Evolutionary conservation across 2,329 filamentous ascomycete species (phyloP), one percentile per base, ranked within the genome.

Genomic region (Colletotrichum lupini): DNA sequence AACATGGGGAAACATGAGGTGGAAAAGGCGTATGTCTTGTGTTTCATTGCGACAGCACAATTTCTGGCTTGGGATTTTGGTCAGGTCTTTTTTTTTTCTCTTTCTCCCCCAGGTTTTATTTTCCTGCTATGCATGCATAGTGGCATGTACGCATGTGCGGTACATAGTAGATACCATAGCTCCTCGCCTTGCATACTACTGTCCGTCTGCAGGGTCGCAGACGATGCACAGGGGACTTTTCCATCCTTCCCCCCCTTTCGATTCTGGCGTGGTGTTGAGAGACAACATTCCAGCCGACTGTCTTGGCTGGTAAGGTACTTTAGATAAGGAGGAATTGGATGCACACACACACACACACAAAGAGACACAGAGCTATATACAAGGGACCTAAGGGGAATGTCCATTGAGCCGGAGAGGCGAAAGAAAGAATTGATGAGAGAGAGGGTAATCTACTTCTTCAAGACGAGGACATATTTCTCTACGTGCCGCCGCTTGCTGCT

Each of bases 211-310:
- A 73, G 67, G 67, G 56, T 56, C 28, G 56, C 28, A 61, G 46
- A 71, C 24, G 46, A 65, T 26, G 35, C 28, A n/a, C 37, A 56
- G 30, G 26, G 55, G 46, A 52, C 46, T n/a, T 65, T 30, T 42
- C 2, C 32, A n/a, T n/a, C 14, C 70, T 26, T 26, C 19, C 37
- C 9, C 37, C 37, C 37, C 16, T 14, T 42, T 65, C n/a, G 32
- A 42, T 65, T 49, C 57, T 73, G 71, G 71, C 71, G 71, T 66
- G 63, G 61, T 68, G 71, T 73, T 73, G 71, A 71, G 71, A 73
- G 67, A 73, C 71, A 73, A 71, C 67, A 73, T 73, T 73, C 71
- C 67, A 57, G 67, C 60, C 49, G n/a, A 16, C 14, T 73, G 60
- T 71, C 67, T 71, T 71, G 67, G 71, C 71, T 58, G 56, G 53